Percentiles rank a stretch among this genome's conserved stretches.
Evolutionary conservation across 768 basidiomycete species (phyloP).

Genomic region (Tubosaeta sp.): DNA sequence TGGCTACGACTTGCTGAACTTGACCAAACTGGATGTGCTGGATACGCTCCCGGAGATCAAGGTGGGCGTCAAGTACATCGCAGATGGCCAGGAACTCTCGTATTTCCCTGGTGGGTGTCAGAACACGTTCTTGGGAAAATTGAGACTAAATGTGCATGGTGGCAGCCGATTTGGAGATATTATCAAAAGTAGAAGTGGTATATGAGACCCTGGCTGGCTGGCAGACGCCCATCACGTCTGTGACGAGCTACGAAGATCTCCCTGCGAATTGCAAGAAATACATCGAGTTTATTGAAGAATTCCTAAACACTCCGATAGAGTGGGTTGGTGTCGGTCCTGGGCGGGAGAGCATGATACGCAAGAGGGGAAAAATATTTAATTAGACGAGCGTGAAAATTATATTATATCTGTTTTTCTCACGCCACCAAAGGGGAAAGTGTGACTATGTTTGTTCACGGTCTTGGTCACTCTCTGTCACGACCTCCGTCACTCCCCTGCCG

Average conservation of each 20-base stretch:
- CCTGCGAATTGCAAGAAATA: conserved; percentile 86
- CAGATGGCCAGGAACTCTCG: conserved; percentile 71
- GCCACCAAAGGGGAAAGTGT: conserved; percentile 16
- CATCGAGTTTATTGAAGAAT: conserved; percentile 80
- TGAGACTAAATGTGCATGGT: background rate
- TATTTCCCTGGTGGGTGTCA: conserved; percentile 79
- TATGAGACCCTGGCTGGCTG: conserved; percentile 92
- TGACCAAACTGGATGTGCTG: conserved; percentile 94
- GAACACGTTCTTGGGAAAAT: background rate
- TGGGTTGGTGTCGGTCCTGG: conserved; percentile 95
- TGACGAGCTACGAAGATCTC: conserved; percentile 63
- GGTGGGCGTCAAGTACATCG: conserved; percentile 73
- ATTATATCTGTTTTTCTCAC: conserved; percentile 16
- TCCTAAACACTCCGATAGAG: conserved; percentile 66
- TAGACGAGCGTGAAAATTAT: no score
- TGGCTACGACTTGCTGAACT: conserved; percentile 89
- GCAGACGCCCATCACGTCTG: conserved; percentile 69
- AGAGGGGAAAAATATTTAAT: conserved; percentile 15
- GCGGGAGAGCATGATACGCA: conserved; percentile 68
- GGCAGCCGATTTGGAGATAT: conserved; percentile 78
- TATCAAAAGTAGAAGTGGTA: conserved; percentile 75
- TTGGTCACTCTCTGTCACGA: conserved; percentile 33
- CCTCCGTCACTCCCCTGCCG: conserved; percentile 31
- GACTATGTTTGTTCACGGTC: conserved; percentile 18
- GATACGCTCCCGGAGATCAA: conserved; percentile 85